Conservation (phyloP, 805 yeast species). For the Candida qinlingensis region DNA sequence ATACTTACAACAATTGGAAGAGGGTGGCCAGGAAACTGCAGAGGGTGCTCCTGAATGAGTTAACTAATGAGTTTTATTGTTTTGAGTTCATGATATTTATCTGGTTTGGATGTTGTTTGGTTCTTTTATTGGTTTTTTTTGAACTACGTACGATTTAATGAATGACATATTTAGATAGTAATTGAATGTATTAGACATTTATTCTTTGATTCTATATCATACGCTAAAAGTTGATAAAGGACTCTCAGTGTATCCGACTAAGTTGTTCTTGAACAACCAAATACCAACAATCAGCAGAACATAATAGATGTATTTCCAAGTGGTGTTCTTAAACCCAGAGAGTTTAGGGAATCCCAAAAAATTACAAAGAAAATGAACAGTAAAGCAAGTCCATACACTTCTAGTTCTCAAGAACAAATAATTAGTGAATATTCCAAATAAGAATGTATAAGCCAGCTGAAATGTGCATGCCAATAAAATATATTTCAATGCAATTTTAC, state of each 20-base stretch:
- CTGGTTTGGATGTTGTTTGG: not conserved
- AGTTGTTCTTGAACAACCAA: conserved; percentile 29
- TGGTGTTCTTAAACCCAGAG: conserved; percentile 13
- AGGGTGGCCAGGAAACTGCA: conserved; percentile 8
- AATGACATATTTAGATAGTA: not conserved
- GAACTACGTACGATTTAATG: not conserved
- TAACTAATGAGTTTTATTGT: not conserved
- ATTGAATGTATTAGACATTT: too few relatives aligned
- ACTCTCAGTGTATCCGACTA: conserved; percentile 26
- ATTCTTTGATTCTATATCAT: not conserved
- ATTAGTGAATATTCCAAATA: conserved; percentile 68
- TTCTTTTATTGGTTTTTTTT: not conserved
- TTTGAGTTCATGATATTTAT: too few relatives aligned
- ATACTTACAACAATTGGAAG: conserved; percentile 59
- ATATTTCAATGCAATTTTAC: conserved; percentile 20
- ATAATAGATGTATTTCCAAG: conserved; percentile 34
- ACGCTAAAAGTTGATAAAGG: conserved; percentile 7
- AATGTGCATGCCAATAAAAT: conserved; percentile 36
- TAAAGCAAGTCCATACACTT: conserved; percentile 50
- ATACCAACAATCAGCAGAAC: conserved; percentile 39
- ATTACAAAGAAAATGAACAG: conserved; percentile 66
- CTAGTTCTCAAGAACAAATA: conserved; percentile 46
- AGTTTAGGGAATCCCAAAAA: conserved; percentile 58
- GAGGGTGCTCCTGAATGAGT: not conserved
- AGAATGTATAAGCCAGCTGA: conserved; percentile 60